These are phyloP conservation scores for Apophysomyces ossiformis DNA, from an alignment of 371 early-diverging fungal genomes.

Conservation along the genomic window DNA sequence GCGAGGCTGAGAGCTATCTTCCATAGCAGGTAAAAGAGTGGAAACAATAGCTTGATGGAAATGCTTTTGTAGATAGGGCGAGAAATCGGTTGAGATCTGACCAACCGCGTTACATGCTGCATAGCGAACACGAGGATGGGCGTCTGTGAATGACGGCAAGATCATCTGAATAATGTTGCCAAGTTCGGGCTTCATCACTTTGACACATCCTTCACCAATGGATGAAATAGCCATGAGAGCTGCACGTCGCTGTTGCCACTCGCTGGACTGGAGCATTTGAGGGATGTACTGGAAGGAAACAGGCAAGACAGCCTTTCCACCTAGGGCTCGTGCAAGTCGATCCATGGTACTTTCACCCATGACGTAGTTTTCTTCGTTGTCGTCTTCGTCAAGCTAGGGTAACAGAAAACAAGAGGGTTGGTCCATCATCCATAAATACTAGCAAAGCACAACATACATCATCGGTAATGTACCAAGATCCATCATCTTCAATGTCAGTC, in stretches of 20 bases:
- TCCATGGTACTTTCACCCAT: constrained; percentile 96
- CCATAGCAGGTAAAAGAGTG: constrained; percentile 88
- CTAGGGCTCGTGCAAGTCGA: constrained; percentile 86
- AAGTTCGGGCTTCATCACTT: constrained; percentile 90
- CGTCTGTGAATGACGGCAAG: constrained; percentile 82
- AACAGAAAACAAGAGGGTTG: not conserved
- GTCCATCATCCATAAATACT: not conserved
- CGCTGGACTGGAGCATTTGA: constrained; percentile 80
- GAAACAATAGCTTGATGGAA: constrained; percentile 80
- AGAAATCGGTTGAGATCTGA: constrained; percentile 97
- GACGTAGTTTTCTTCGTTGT: constrained; percentile 84
- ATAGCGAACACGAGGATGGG: constrained; percentile 95
- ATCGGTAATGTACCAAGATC: constrained; percentile 89
- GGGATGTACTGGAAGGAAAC: constrained; percentile 89
- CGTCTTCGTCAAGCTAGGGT: constrained; percentile 81
- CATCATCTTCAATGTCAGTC: constrained; percentile 87
- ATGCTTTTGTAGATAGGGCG: constrained; percentile 82
- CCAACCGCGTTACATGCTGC: constrained; percentile 96
- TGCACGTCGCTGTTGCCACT: constrained; percentile 94
- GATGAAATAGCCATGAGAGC: constrained; percentile 93
- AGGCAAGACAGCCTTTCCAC: constrained; percentile 90
- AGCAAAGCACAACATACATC: constrained; percentile 52
- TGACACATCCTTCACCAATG: constrained; percentile 95
- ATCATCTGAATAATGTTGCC: constrained; percentile 84
- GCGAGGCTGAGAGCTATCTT: constrained; percentile 73